Conservation (phyloP, 495 filamentous ascomycete genomes). For the Penicillium steckii region DNA sequence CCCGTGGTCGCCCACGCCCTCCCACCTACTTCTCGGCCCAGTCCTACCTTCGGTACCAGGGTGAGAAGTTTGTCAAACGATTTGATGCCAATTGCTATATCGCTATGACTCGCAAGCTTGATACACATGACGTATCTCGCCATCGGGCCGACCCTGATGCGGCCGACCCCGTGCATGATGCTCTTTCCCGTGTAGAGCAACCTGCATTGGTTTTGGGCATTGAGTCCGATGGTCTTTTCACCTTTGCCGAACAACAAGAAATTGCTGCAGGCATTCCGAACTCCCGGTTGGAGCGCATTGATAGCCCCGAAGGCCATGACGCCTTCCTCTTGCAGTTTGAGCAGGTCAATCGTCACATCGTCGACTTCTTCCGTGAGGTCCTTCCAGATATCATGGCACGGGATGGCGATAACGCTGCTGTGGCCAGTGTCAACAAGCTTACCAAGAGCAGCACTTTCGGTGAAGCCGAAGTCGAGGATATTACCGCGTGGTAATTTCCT, state of each 20-base stretch:
- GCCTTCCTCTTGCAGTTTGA: conserved; percentile 96
- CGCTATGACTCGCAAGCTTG: conserved; percentile 96
- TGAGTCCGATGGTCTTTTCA: conserved; percentile 92
- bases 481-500: conserved; percentile 80
- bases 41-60: conserved; percentile 97
- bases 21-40: conserved; percentile 96
- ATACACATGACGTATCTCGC: conserved; percentile 91
- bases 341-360: conserved; percentile 86
- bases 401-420: conserved; percentile 40
- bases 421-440: conserved; percentile 43
- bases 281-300: conserved; percentile 76
- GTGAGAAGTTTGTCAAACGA: conserved; percentile 90
- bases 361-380: conserved; percentile 79
- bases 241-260: conserved; percentile 93
- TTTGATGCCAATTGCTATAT: conserved; percentile 99
- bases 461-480: conserved; percentile 94
- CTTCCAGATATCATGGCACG: conserved; percentile 83
- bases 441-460: conserved; percentile 88
- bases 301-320: conserved; percentile 93
- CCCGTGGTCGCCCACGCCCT: conserved; percentile 45
- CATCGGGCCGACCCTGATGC: conserved; percentile 50
- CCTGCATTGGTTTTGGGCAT: conserved; percentile 89
- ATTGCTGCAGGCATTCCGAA: conserved; percentile 79
- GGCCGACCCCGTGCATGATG: conserved; percentile 60
- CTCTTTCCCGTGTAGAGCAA: conserved; percentile 80